These are phyloP conservation scores for Zizania palustris DNA, from an alignment of 202 grass and related monocot genomes.

Conservation along the genomic window DNA sequence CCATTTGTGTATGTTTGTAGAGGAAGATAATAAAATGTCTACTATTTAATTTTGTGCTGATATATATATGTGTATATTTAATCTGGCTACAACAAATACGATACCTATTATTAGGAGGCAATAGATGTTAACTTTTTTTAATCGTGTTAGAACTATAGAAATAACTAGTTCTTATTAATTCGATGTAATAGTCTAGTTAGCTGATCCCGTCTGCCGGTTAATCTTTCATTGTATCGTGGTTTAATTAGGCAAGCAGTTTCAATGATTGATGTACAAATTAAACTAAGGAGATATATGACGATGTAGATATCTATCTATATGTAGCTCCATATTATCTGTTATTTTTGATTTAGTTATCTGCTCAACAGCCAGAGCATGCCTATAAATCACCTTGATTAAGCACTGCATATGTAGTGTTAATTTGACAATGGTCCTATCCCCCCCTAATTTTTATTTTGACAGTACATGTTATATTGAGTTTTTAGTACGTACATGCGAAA, in stretches of 20 bases:
- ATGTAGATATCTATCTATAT: background rate
- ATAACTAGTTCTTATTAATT: too few species aligned
- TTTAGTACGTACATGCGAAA: conserved; percentile 5
- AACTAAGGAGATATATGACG: background rate
- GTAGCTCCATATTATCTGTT: background rate
- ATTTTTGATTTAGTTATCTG: background rate
- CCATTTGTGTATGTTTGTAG: conserved; percentile 8
- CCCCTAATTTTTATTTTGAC: background rate
- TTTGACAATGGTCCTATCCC: background rate
- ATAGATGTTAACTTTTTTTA: too few species aligned
- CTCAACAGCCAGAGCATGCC: background rate
- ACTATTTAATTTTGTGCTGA: background rate
- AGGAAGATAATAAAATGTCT: conserved; percentile 1
- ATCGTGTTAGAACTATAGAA: too few species aligned
- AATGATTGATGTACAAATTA: background rate
- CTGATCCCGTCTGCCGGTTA: background rate
- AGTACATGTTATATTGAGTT: background rate
- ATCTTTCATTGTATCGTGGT: background rate
- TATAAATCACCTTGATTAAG: conserved; percentile 3
- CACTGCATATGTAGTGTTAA: background rate
- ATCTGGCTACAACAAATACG: too few species aligned
- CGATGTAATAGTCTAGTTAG: background rate
- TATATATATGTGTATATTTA: too few species aligned
- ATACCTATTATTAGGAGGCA: too few species aligned
- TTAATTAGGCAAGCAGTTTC: background rate